These are phyloP conservation scores for Xylaria longipes DNA, from an alignment of 495 filamentous ascomycete species.

Conservation along the genomic window DNA sequence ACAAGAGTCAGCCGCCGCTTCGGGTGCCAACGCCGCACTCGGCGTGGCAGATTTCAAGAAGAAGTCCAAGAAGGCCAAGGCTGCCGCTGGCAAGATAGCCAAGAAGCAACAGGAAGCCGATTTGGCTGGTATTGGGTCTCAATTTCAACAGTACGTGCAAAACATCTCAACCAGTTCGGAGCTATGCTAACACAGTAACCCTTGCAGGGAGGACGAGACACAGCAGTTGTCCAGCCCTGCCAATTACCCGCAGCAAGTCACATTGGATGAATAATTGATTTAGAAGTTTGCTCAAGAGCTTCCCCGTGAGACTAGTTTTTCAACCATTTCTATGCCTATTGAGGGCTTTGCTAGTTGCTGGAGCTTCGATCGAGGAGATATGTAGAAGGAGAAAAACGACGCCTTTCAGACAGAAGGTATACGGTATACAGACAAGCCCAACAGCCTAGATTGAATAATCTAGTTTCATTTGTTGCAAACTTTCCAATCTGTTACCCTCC, in stretches of 20 bases:
- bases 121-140: not conserved
- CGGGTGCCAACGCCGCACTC: not conserved
- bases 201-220: not conserved
- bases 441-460: not conserved
- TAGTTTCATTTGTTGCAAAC: not conserved
- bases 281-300: not conserved
- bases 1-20: not conserved
- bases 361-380: not conserved
- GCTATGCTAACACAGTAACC: not conserved
- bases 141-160: not conserved
- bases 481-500: not conserved
- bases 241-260: not conserved
- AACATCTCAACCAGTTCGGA: not conserved
- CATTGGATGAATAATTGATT: not conserved
- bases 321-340: not conserved
- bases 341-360: not conserved
- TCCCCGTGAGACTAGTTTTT: not conserved
- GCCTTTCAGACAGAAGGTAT: not conserved
- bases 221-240: not conserved
- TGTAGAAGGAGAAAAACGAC: not conserved
- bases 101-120: constrained; percentile 5
- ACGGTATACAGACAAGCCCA: not conserved
- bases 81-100: not conserved
- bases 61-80: not conserved
- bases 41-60: not conserved